These are phyloP conservation scores for Lactifluus pinguis DNA, from an alignment of 768 basidiomycete genomes.

Conservation along the genomic window DNA sequence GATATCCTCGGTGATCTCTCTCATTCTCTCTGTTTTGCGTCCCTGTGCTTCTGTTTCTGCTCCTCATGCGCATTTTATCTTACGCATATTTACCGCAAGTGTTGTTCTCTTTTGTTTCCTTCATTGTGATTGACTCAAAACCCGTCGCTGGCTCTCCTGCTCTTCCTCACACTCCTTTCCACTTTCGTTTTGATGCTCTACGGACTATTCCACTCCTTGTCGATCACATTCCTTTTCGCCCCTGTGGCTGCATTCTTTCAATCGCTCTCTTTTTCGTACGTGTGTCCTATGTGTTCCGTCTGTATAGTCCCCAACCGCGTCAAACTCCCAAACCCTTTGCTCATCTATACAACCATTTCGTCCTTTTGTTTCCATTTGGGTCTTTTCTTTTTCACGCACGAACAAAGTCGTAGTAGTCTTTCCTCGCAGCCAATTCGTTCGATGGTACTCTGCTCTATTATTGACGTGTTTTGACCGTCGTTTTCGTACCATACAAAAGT, in stretches of 20 bases:
- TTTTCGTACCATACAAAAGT: neutral
- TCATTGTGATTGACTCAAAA: neutral
- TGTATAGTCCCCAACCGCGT: neutral
- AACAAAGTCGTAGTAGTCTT: neutral
- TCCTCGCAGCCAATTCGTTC: neutral
- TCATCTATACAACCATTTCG: conserved; percentile 11
- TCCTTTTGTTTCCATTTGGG: neutral
- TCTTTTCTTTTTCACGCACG: neutral
- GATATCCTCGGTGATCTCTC: conserved; percentile 13
- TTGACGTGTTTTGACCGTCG: neutral
- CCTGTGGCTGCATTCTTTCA: neutral
- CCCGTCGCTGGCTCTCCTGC: neutral
- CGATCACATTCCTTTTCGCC: neutral
- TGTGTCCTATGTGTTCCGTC: neutral
- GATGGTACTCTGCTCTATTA: neutral
- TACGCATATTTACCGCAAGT: conserved; percentile 19
- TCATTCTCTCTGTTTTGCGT: neutral
- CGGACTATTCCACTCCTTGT: conserved; percentile 7
- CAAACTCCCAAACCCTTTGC: neutral
- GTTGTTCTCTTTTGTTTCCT: neutral
- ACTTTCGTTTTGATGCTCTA: neutral
- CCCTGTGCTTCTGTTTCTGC: neutral
- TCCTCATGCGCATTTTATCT: conserved; percentile 16
- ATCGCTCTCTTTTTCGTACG: neutral
- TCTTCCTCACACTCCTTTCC: neutral